Evolutionary conservation across 176 grass and related monocot species (phyloP).

Genomic region (Oryza meyeriana): DNA sequence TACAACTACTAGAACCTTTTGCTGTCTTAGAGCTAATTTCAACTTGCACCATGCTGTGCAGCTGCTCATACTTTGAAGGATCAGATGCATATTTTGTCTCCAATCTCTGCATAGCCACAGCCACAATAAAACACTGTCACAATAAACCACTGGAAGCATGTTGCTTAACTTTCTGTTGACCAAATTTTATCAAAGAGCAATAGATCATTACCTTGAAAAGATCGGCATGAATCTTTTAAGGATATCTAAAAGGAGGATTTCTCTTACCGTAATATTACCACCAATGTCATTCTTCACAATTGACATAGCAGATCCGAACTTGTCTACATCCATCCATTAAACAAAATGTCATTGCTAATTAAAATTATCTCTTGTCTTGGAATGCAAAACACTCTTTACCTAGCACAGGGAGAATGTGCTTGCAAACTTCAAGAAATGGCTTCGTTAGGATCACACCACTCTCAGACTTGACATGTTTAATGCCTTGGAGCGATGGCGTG

Average conservation of each 20-base stretch:
- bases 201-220: background rate
- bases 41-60: constrained; percentile 73
- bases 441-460: constrained; percentile 70
- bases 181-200: background rate
- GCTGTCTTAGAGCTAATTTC: constrained; percentile 72
- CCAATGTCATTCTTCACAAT: constrained; percentile 81
- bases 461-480: constrained; percentile 64
- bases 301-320: constrained; percentile 78
- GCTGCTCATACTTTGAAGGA: constrained; percentile 60
- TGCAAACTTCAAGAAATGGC: constrained; percentile 83
- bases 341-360: background rate
- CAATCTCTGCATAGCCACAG: constrained; percentile 53
- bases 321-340: constrained; percentile 40
- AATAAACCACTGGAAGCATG: background rate
- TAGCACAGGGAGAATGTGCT: constrained; percentile 81
- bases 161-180: background rate
- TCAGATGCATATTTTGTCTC: constrained; percentile 69
- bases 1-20: constrained; percentile 71
- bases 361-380: background rate
- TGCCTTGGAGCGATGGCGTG: constrained; percentile 66
- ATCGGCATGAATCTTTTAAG: background rate
- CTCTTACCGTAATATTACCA: constrained; percentile 75
- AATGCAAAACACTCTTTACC: constrained; percentile 37
- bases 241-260: background rate
- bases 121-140: background rate